Evolutionary conservation across 345 rosid genomes (phyloP).

Genomic region (Bruguiera parviflora): DNA sequence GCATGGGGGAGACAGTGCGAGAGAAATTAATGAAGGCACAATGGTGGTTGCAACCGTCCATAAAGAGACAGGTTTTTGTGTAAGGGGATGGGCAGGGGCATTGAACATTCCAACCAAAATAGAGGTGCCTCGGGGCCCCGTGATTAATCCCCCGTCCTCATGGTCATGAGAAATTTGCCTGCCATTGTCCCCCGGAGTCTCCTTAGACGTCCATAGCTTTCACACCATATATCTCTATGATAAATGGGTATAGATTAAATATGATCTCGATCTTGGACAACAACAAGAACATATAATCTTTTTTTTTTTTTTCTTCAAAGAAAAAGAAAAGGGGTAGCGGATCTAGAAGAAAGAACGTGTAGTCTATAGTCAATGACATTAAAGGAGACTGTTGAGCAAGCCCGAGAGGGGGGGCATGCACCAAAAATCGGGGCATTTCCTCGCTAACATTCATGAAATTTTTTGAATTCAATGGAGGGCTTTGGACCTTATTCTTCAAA

Average conservation of each 20-base stretch:
- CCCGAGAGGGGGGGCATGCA: too few species aligned
- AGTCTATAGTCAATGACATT: too few species aligned
- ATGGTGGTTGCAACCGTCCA: background rate
- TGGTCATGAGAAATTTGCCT: background rate
- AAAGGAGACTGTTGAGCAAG: too few species aligned
- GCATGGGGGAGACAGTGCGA: background rate
- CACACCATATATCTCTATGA: background rate
- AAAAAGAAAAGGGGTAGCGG: too few species aligned
- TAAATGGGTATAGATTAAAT: background rate
- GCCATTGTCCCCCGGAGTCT: background rate
- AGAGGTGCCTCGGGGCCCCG: conserved; percentile 7
- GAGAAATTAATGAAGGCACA: background rate
- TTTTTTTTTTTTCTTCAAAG: too few species aligned
- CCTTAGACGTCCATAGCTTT: background rate
- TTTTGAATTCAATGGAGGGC: too few species aligned
- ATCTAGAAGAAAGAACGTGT: too few species aligned
- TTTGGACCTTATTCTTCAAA: too few species aligned
- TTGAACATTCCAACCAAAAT: conserved; percentile 14
- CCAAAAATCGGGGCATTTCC: too few species aligned
- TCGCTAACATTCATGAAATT: too few species aligned
- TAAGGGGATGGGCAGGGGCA: background rate
- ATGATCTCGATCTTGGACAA: too few species aligned
- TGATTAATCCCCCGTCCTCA: background rate
- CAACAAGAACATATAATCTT: too few species aligned
- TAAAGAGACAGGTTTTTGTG: background rate